Base-by-base conservation (phyloP, 176 grass and related monocot species). In the Dendrocalamus sinicus region DNA sequence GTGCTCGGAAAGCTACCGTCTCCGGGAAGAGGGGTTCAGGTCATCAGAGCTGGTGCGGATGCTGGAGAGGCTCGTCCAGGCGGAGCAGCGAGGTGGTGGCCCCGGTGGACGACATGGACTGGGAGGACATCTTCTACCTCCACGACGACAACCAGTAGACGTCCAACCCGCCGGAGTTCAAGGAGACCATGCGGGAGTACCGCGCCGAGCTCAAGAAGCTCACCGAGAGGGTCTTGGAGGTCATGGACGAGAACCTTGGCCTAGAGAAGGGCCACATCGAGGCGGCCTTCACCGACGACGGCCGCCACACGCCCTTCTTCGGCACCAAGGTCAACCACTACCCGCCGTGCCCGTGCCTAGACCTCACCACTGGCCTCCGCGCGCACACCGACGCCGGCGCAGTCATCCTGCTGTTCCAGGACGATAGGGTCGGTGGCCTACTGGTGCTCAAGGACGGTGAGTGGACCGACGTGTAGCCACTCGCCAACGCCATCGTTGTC, bases 251-350 rank as follows among this genome's bases (percentile, higher is more conserved):
- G 85, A 92, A 92, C 52, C 85, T 94, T 0, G 88, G 93, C 20
- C 73, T 94, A 0, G 85, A 73, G 1, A 76, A 72, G 68, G 93
- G 90, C 5, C 17, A 2, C 72, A 83, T 94, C 53, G 80, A 86
- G 64, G 24, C 13, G 1, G 73, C 88, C 60, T 94, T 94, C 87
- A 85, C 90, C 26, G 23, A 9, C 24, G 59, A 54, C 47, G 85
- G 88, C 4, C 24, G 14, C 1, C 85, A 86, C 52, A 62, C 40
- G 3, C 82, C 90, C 0, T 88, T 89, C 85, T 94, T 94, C 41
- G 85, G 85, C 81, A 91, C 92, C 77, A 94, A 91, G 81, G 92
- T 94, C 19, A 94, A 87, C 87, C 92, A 94, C 85, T 94, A 94
- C 90, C 93, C 88, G n/a, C 88, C 93, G 73, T 94, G 93, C 88